Conservation (phyloP, 202 grass and related monocot species). For the Musa balbisiana region DNA sequence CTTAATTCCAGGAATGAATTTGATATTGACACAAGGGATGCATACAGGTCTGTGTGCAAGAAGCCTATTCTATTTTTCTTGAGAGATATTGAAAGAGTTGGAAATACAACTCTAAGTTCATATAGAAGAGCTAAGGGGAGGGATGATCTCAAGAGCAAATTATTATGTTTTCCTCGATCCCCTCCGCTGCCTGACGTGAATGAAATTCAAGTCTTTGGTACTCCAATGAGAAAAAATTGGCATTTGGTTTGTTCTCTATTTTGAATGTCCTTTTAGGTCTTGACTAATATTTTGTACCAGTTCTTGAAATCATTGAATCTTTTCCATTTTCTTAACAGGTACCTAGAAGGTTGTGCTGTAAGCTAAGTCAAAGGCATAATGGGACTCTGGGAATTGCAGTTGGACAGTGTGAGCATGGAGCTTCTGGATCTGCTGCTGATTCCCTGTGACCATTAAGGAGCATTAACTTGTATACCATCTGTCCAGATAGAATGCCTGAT, state of each 20-base stretch:
- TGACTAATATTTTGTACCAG: background rate
- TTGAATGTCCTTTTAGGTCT: background rate
- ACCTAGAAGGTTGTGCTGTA: constrained; percentile 79
- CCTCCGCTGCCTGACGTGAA: constrained; percentile 60
- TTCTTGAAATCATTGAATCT: background rate
- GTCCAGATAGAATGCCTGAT: constrained; percentile 13
- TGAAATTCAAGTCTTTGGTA: constrained; percentile 55
- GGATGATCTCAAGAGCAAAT: constrained; percentile 83
- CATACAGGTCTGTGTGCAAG: constrained; percentile 80
- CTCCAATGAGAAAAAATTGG: constrained; percentile 77
- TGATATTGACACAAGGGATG: constrained; percentile 91
- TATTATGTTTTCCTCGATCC: constrained; percentile 75
- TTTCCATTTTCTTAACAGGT: constrained; percentile 37
- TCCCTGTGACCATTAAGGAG: constrained; percentile 50
- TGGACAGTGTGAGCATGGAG: constrained; percentile 57
- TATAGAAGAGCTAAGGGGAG: constrained; percentile 46
- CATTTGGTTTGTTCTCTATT: constrained; percentile 70
- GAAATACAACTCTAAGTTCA: constrained; percentile 55
- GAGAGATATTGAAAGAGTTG: constrained; percentile 69
- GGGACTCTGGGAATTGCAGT: constrained; percentile 61
- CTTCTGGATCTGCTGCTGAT: constrained; percentile 78
- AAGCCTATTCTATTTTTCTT: constrained; percentile 78
- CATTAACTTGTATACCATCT: constrained; percentile 34
- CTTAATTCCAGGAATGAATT: constrained; percentile 58
- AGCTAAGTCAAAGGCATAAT: constrained; percentile 48